These are phyloP conservation scores for Barnettozyma botsteinii DNA, from an alignment of 805 yeast genomes.

Conservation along the genomic window DNA sequence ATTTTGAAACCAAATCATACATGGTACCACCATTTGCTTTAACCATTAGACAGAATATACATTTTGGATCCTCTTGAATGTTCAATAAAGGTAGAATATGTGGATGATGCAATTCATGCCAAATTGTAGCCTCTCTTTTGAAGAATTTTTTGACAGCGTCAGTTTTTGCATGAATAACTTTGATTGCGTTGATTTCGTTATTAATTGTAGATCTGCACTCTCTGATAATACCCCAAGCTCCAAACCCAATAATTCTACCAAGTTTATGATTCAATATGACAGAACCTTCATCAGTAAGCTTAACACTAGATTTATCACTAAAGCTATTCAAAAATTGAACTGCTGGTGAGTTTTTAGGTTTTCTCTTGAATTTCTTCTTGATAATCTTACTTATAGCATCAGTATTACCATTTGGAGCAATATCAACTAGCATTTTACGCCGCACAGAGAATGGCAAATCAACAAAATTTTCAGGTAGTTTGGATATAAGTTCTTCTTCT, in stretches of 20 bases:
- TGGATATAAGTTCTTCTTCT: conserved; percentile 26
- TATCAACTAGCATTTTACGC: conserved; percentile 34
- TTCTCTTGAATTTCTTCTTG: conserved; percentile 24
- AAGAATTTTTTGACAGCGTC: conserved; percentile 52
- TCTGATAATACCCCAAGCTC: conserved; percentile 86
- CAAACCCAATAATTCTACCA: conserved; percentile 77
- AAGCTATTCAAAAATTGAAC: conserved; percentile 25
- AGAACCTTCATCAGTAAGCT: conserved; percentile 60
- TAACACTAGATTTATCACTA: conserved; percentile 14
- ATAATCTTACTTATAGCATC: conserved; percentile 25
- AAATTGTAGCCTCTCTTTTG: conserved; percentile 64
- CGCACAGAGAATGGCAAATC: conserved; percentile 58
- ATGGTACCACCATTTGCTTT: conserved; percentile 72
- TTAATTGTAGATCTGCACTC: conserved; percentile 43
- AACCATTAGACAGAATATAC: conserved; percentile 69
- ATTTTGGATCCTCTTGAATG: conserved; percentile 53
- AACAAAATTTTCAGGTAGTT: conserved; percentile 47
- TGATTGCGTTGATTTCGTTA: conserved; percentile 47
- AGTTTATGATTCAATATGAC: conserved; percentile 53
- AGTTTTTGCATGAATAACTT: conserved; percentile 51
- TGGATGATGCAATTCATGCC: conserved; percentile 65
- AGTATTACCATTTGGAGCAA: conserved; percentile 31
- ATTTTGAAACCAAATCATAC: conserved; percentile 63
- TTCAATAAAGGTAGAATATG: conserved; percentile 58
- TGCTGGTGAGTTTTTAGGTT: conserved; percentile 22